Conservation (phyloP, 2,329 filamentous ascomycete genomes). For the Cadophora malorum region DNA sequence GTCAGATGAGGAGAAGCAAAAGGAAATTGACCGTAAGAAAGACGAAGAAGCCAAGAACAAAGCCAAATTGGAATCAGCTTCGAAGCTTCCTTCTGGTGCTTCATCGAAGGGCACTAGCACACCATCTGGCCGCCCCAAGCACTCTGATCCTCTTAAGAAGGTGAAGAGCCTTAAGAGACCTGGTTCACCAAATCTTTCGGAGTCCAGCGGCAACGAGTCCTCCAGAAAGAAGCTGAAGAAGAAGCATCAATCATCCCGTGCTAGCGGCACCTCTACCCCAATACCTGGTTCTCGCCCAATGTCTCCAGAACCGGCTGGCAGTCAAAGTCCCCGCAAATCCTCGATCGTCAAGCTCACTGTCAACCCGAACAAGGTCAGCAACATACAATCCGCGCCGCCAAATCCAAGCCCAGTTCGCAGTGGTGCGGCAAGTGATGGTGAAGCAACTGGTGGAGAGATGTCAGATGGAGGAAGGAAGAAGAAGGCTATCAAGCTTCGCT, state of each 20-base stretch:
- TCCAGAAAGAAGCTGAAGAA: constrained; percentile 80
- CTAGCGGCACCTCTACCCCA: constrained; percentile 63
- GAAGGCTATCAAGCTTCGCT: constrained; percentile 58
- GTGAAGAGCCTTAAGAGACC: constrained; percentile 73
- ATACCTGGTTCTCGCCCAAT: constrained; percentile 49
- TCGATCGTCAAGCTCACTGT: constrained; percentile 41
- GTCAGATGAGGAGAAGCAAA: constrained; percentile 62
- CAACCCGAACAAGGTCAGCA: constrained; percentile 42
- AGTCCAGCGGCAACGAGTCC: constrained; percentile 91
- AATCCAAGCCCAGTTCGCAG: constrained; percentile 49
- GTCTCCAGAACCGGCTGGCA: constrained; percentile 38
- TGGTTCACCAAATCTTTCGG: constrained; percentile 82
- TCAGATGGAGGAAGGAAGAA: constrained; percentile 67
- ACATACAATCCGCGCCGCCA: constrained; percentile 38
- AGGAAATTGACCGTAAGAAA: constrained; percentile 67
- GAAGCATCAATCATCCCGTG: constrained; percentile 60
- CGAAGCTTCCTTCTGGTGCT: constrained; percentile 53
- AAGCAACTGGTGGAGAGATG: constrained; percentile 72
- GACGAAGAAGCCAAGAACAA: constrained; percentile 63
- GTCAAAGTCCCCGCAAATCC: constrained; percentile 40
- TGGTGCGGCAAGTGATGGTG: constrained; percentile 72
- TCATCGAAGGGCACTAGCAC: constrained; percentile 75
- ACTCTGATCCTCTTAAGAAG: constrained; percentile 58
- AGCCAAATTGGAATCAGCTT: constrained; percentile 51
- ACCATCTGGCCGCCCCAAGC: constrained; percentile 63